These are phyloP conservation scores for Pseudopithomyces chartarum DNA, from an alignment of 2,329 filamentous ascomycete species.

Conservation along the genomic window DNA sequence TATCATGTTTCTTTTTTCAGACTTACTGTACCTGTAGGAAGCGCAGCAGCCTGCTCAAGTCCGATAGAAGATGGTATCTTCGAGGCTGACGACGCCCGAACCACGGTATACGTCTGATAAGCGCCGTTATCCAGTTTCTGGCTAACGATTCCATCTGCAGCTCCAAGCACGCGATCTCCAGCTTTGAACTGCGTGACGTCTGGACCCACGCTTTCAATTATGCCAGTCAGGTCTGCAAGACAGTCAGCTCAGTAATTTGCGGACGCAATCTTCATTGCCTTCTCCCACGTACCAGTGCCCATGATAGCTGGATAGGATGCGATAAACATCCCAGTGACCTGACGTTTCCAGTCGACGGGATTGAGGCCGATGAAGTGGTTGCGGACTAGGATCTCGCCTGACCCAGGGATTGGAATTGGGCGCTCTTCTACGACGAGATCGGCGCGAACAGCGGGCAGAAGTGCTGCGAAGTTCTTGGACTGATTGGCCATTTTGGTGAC, in stretches of 20 bases:
- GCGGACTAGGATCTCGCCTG: slow-evolving; percentile 47
- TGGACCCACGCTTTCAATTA: slow-evolving; percentile 49
- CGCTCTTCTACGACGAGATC: slow-evolving; percentile 3
- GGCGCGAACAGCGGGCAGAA: background rate
- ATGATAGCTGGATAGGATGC: slow-evolving; percentile 13
- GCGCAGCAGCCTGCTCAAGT: slow-evolving; percentile 12
- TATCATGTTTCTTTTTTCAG: background rate
- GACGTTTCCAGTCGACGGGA: slow-evolving; percentile 14
- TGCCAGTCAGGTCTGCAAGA: slow-evolving; percentile 53
- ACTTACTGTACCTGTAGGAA: background rate
- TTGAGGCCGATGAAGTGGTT: slow-evolving; percentile 43
- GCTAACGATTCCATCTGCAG: slow-evolving; percentile 8
- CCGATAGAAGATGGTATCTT: slow-evolving; percentile 30
- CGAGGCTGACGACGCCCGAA: slow-evolving; percentile 17
- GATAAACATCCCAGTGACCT: slow-evolving; percentile 7
- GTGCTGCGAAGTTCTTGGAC: background rate
- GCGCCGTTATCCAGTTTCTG: slow-evolving; percentile 30
- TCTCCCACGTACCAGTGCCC: slow-evolving; percentile 7
- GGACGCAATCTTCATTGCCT: too few relatives aligned
- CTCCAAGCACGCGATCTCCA: slow-evolving; percentile 53
- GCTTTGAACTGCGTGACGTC: slow-evolving; percentile 45
- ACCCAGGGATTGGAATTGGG: slow-evolving; percentile 27
- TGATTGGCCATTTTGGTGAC: background rate
- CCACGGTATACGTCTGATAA: slow-evolving; percentile 20
- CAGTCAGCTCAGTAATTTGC: too few relatives aligned